Conservation (phyloP, 2,329 filamentous ascomycete genomes). For the Alternaria incomplexa region DNA sequence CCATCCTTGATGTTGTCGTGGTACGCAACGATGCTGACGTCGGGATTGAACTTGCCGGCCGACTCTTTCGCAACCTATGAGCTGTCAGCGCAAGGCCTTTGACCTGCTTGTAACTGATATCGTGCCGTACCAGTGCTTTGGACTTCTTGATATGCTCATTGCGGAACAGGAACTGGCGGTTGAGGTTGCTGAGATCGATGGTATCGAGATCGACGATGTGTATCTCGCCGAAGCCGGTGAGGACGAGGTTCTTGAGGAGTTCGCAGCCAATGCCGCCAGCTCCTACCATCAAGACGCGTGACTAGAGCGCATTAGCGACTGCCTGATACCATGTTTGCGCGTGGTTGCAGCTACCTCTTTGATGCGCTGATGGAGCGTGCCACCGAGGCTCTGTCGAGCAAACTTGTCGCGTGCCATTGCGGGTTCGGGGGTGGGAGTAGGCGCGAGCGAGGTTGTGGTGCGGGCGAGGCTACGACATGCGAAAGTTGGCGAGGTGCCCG, state of each 20-base stretch:
- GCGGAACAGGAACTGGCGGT: slow-evolving; percentile 95
- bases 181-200: slow-evolving; percentile 96
- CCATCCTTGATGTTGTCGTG: slow-evolving; percentile 94
- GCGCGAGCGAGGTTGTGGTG: slow-evolving; percentile 11
- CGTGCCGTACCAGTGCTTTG: slow-evolving; percentile 75
- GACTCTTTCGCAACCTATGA: slow-evolving; percentile 86
- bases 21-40: slow-evolving; percentile 83
- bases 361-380: slow-evolving; percentile 65
- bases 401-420: slow-evolving; percentile 57
- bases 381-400: slow-evolving; percentile 66
- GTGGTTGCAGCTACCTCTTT: slow-evolving; percentile 64
- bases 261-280: slow-evolving; percentile 98
- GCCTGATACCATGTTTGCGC: neutral
- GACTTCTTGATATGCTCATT: slow-evolving; percentile 98
- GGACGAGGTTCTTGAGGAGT: slow-evolving; percentile 92
- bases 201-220: slow-evolving; percentile 97
- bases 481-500: slow-evolving; percentile 14
- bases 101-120: neutral
- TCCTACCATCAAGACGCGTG: slow-evolving; percentile 89
- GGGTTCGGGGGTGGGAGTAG: slow-evolving; percentile 11
- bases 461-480: slow-evolving; percentile 24
- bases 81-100: slow-evolving; percentile 24
- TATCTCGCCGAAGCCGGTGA: slow-evolving; percentile 89
- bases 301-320: slow-evolving; percentile 59
- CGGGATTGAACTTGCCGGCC: slow-evolving; percentile 87